Conservation (phyloP, 2,329 filamentous ascomycete genomes). For the Xylariaceae sp. region DNA sequence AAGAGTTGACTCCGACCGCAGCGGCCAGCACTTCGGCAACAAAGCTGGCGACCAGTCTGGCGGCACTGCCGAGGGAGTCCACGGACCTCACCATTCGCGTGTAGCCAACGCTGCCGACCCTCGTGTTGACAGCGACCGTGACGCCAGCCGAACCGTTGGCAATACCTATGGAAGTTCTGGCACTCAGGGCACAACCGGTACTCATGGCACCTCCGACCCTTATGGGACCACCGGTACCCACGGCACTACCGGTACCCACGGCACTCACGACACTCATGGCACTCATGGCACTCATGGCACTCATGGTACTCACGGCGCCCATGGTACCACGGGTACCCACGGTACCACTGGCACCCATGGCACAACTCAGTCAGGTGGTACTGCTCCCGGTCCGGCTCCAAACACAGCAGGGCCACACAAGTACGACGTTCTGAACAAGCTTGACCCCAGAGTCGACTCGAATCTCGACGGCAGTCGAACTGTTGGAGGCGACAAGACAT, state of each 20-base stretch:
- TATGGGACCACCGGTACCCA: slow-evolving; percentile 26
- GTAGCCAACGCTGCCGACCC: slow-evolving; percentile 48
- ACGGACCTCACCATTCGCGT: slow-evolving; percentile 43
- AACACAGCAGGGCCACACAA: slow-evolving; percentile 51
- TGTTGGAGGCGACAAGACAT: slow-evolving; percentile 49
- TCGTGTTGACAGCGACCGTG: slow-evolving; percentile 48
- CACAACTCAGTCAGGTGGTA: slow-evolving; percentile 24
- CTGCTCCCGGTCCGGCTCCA: slow-evolving; percentile 38
- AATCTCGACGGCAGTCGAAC: slow-evolving; percentile 54
- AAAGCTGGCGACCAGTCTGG: slow-evolving; percentile 29
- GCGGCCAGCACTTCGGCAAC: slow-evolving; percentile 27
- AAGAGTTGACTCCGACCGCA: slow-evolving; percentile 50
- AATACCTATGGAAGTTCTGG: slow-evolving; percentile 27
- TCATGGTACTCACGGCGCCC: slow-evolving; percentile 25
- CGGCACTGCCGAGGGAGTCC: slow-evolving; percentile 32
- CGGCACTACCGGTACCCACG: too few species aligned
- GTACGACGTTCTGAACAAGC: slow-evolving; percentile 51
- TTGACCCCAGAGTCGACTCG: slow-evolving; percentile 53
- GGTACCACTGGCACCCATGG: slow-evolving; percentile 21
- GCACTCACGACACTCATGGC: too few species aligned
- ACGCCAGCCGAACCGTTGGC: slow-evolving; percentile 35
- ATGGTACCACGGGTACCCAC: slow-evolving; percentile 24
- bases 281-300: slow-evolving; percentile 22
- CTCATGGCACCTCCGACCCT: slow-evolving; percentile 26
- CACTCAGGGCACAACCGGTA: slow-evolving; percentile 27